Conservation (phyloP, 768 basidiomycete species). For the Psilocybe azurescens region DNA sequence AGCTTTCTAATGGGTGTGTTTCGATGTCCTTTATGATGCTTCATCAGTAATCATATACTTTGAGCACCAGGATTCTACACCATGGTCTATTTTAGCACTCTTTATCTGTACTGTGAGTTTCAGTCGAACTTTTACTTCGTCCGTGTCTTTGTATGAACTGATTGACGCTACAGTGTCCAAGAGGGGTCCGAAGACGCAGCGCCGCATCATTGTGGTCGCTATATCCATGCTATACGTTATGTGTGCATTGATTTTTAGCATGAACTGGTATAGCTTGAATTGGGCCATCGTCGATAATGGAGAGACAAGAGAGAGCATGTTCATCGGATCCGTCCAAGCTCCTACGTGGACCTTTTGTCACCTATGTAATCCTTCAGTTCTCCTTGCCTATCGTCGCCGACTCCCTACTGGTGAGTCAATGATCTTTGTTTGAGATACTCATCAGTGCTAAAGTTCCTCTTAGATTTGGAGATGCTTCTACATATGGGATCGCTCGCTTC, state of each 20-base stretch:
- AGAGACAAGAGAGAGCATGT: not conserved
- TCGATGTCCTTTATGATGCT: not conserved
- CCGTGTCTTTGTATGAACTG: not conserved
- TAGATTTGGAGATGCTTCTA: constrained; percentile 12
- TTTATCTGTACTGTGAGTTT: not conserved
- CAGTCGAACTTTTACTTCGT: not conserved
- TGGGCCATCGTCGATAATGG: not conserved
- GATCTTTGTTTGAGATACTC: not conserved
- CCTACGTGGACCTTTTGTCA: not conserved
- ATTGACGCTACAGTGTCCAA: not conserved
- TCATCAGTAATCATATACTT: not conserved
- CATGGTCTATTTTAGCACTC: not conserved
- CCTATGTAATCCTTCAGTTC: not conserved
- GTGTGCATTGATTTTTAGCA: not conserved
- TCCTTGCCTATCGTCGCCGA: not conserved
- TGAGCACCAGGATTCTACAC: not conserved
- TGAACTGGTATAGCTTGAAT: not conserved
- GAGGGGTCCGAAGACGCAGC: not conserved
- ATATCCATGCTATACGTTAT: not conserved
- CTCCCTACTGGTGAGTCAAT: not conserved
- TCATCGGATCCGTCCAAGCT: not conserved
- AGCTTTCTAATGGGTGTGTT: not conserved
- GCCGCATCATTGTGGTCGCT: not conserved
- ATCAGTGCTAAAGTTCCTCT: not conserved
- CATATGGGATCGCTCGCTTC: not conserved